Evolutionary conservation across 352 stramenopile genomes (phyloP), one percentile per base, ranked within the genome.

Genomic region (Albugo candida): DNA sequence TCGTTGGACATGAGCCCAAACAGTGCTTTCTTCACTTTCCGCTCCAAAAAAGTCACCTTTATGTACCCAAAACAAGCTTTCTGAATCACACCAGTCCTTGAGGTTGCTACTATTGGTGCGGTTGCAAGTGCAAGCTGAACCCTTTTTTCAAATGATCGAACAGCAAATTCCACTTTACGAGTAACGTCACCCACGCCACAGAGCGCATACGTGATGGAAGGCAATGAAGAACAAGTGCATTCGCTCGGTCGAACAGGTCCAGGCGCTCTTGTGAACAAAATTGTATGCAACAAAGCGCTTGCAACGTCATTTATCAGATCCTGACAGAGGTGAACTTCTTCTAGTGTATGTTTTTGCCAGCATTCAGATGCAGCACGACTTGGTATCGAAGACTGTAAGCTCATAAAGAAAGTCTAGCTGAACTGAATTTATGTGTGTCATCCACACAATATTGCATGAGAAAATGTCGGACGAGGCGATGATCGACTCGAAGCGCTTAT

Each of bases 1-100:
- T 89, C 76, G 36, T 83, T 89, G 10, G 72, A 82, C 65, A 86
- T 83, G 40, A 89, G 60, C 10, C 71, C 74, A 21, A 89, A 89
- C 16, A 89, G 56, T 24, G 76, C 71, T 42, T 83, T 86, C 57
- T 84, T 84, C 43, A 86, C 67, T 49, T 82, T 83, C 1, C 70
- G 60, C 51, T 86, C 71, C 20, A 83, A 89, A 49, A 89, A 89
- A 3, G 65, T 64, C 21, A 89, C 67, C 16, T 69, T 67, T 24
- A 88, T 46, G 42, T 60, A 82, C 10, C 73, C 70, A 47, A 51
- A 43, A 8, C 17, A 43, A 24, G 17, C 8, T 19, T 24, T 43
- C 17, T 43, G 17, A 24, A 8, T 24, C 17, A 43, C 38, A 43
- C 38, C 20, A 24, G 3, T 24, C 20, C 38, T 19, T 8, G 20